Percentiles rank a stretch among this genome's conserved stretches.
These are phyloP conservation scores for Diplodia seriata DNA, from an alignment of 2,329 filamentous ascomycete genomes.

Conservation along the genomic window DNA sequence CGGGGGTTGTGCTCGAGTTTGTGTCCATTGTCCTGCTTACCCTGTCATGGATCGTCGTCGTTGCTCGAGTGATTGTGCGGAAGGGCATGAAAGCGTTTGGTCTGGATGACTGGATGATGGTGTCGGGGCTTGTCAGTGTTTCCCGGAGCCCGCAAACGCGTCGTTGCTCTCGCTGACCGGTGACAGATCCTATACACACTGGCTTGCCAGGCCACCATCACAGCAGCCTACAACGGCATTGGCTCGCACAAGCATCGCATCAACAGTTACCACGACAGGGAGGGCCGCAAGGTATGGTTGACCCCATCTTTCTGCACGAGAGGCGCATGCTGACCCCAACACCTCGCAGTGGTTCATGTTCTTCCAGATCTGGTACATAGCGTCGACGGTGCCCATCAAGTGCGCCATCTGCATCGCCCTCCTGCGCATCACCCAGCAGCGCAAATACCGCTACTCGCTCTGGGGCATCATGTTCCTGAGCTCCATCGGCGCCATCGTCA, in stretches of 20 bases:
- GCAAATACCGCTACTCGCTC: slow-evolving; percentile 18
- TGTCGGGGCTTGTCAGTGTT: slow-evolving; percentile 16
- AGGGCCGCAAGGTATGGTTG: background rate
- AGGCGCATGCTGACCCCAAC: background rate
- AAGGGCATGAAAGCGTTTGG: slow-evolving; percentile 13
- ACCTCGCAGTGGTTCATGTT: slow-evolving; percentile 11
- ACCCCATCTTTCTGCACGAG: background rate
- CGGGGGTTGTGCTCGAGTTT: background rate
- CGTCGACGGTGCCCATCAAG: slow-evolving; percentile 23
- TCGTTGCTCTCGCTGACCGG: background rate
- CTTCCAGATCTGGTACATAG: slow-evolving; percentile 17
- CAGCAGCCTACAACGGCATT: background rate
- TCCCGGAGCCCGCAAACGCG: background rate
- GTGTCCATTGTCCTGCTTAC: slow-evolving; percentile 6
- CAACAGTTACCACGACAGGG: background rate
- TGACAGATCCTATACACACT: slow-evolving; percentile 16
- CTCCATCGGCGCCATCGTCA: background rate
- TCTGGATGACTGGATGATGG: slow-evolving; percentile 19
- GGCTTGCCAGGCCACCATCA: slow-evolving; percentile 2
- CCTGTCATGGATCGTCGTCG: slow-evolving; percentile 14
- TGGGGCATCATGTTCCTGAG: slow-evolving; percentile 11
- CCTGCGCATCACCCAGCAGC: slow-evolving; percentile 18
- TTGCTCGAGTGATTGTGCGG: slow-evolving; percentile 5
- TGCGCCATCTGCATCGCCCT: slow-evolving; percentile 22
- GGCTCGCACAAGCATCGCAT: background rate